Percentiles rank a stretch among this genome's conserved stretches.
Conservation (phyloP, 2,329 filamentous ascomycete species). For the Domatiomyces globalis region DNA sequence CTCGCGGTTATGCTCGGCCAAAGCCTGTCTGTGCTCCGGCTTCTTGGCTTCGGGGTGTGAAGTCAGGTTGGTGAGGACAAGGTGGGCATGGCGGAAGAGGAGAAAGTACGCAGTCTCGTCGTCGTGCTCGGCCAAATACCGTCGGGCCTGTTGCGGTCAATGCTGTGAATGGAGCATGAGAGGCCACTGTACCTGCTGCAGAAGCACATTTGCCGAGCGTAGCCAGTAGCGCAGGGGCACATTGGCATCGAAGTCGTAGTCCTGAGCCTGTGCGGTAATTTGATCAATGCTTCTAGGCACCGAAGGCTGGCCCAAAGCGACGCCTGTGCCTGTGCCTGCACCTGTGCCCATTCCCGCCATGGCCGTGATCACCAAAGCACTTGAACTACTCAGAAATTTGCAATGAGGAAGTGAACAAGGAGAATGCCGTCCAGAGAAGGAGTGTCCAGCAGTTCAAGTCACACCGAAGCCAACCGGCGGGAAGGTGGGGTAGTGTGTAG, state of each 20-base stretch:
- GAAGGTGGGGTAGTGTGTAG: neutral
- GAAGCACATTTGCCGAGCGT: constrained; percentile 61
- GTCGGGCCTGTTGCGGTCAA: constrained; percentile 48
- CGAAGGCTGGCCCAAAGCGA: constrained; percentile 7
- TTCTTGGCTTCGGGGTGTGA: constrained; percentile 62
- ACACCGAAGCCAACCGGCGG: neutral
- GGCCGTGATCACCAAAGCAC: neutral
- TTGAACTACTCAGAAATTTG: neutral
- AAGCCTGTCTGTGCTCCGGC: constrained; percentile 41
- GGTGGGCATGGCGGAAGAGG: constrained; percentile 72
- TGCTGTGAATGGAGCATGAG: neutral
- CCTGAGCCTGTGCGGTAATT: constrained; percentile 58
- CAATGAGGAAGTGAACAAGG: neutral
- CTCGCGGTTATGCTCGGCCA: constrained; percentile 45
- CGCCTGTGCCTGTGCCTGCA: constrained; percentile 7
- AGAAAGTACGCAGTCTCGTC: constrained; percentile 79
- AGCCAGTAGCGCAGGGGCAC: constrained; percentile 72
- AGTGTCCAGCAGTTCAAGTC: neutral
- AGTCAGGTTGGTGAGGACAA: constrained; percentile 63
- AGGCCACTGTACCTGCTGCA: constrained; percentile 54
- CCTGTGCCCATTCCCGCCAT: neutral
- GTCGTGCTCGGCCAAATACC: constrained; percentile 76
- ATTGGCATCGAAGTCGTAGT: constrained; percentile 65
- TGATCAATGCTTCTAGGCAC: constrained; percentile 59
- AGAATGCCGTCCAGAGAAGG: neutral